A percentile compares a stretch with the other conserved stretches of the same genome.
These are phyloP conservation scores for Cinchona pubescens DNA, from an alignment of 257 asterid genomes.

Conservation along the genomic window DNA sequence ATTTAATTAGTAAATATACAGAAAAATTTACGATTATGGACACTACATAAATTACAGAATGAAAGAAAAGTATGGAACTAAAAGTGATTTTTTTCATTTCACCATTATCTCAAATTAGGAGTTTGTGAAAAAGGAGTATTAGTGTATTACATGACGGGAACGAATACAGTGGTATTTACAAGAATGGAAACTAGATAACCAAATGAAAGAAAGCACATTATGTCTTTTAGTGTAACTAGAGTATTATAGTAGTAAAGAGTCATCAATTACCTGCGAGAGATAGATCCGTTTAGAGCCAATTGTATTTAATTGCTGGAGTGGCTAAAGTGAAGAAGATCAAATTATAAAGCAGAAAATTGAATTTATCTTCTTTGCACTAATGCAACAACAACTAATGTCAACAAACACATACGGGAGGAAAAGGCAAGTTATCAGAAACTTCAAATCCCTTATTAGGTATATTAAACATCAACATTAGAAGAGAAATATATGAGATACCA, in stretches of 20 bases:
- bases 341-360: not conserved
- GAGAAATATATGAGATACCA: not conserved
- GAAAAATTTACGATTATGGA: not conserved
- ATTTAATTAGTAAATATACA: not conserved
- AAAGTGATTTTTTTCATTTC: not conserved
- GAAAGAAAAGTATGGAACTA: not conserved
- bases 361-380: not conserved
- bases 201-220: too few relatives aligned
- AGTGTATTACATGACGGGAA: too few relatives aligned
- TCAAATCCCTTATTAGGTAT: not conserved
- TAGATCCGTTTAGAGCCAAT: not conserved
- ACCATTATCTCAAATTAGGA: too few relatives aligned
- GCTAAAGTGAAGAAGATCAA: not conserved
- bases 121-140: too few relatives aligned
- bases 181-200: too few relatives aligned
- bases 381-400: not conserved
- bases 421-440: not conserved
- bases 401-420: not conserved
- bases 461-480: too few relatives aligned
- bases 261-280: not conserved
- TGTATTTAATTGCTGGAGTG: not conserved
- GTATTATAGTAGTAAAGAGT: not conserved
- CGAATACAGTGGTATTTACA: too few relatives aligned
- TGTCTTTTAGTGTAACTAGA: not conserved
- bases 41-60: not conserved